phyloP scores from a whole-genome alignment of 1,284 basidiomycete species.

The Pyrrhoderma lamaoense region DNA sequence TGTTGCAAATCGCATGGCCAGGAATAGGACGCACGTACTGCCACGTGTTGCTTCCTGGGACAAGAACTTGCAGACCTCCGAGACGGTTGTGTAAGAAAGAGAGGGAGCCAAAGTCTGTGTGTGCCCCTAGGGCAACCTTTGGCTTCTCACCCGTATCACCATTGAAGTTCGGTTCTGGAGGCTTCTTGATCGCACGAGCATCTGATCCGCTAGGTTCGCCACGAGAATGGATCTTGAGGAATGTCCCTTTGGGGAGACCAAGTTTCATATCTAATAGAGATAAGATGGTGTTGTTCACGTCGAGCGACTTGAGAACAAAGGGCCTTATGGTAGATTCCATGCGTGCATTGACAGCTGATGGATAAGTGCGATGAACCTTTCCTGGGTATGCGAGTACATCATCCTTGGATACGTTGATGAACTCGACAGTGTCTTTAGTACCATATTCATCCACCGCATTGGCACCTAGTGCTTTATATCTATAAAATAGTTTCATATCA shows the following conservation, averaged over 20 bases:
- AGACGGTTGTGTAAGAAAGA: conserved; percentile 63
- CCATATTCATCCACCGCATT: conserved; percentile 31
- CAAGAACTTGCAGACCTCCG: conserved; percentile 65
- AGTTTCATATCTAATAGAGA: conserved; percentile 50
- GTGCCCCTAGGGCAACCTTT: conserved; percentile 39
- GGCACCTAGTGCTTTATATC: conserved; percentile 58
- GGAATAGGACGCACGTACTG: conserved; percentile 51
- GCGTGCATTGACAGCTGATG: conserved; percentile 40
- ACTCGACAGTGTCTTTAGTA: conserved; percentile 46
- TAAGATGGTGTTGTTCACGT: conserved; percentile 47
- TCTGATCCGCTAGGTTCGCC: conserved; percentile 52
- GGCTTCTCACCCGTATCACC: conserved; percentile 13
- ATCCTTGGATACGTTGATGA: conserved; percentile 61
- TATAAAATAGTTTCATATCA: conserved; percentile 26
- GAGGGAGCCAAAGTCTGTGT: conserved; percentile 43
- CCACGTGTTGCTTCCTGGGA: conserved; percentile 55
- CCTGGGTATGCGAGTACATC: conserved; percentile 53
- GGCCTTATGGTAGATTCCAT: conserved; percentile 45
- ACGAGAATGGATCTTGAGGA: conserved; percentile 38
- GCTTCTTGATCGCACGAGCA: conserved; percentile 46
- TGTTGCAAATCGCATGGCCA: conserved; percentile 52
- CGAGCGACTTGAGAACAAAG: conserved; percentile 51
- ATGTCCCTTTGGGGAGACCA: conserved; percentile 43
- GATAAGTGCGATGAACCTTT: conserved; percentile 46
- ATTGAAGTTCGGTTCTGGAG: background rate